A percentile compares a stretch with the other conserved stretches of the same genome.
Evolutionary conservation across 805 yeast genomes (phyloP).

Genomic region (Ogataea populi-albae): DNA sequence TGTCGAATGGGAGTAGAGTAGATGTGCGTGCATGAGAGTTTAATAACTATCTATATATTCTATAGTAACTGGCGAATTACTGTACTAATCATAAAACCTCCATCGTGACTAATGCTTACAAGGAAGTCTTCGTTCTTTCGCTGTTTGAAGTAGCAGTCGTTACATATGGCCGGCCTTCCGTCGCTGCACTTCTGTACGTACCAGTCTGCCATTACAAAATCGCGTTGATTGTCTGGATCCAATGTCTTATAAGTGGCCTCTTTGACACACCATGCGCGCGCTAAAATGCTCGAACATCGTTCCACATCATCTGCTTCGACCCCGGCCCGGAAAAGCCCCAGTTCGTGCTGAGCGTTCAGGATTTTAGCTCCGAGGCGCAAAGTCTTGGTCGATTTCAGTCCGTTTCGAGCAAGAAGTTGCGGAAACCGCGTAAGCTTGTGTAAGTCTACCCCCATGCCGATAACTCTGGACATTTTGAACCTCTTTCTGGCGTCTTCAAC

Average conservation of each 20-base stretch:
- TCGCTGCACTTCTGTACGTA: conserved; percentile 37
- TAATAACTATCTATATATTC: background rate
- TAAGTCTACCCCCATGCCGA: conserved; percentile 60
- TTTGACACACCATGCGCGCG: conserved; percentile 70
- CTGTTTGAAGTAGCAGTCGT: conserved; percentile 27
- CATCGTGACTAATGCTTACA: conserved; percentile 64
- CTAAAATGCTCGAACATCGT: conserved; percentile 37
- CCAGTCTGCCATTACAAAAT: conserved; percentile 61
- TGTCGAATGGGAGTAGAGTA: conserved; percentile 91
- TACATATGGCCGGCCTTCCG: conserved; percentile 44
- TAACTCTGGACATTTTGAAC: conserved; percentile 33
- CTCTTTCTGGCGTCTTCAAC: no score
- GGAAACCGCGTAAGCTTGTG: conserved; percentile 46
- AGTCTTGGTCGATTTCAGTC: conserved; percentile 33
- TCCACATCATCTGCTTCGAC: conserved; percentile 18
- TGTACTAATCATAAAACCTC: conserved; percentile 52
- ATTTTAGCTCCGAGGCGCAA: conserved; percentile 44
- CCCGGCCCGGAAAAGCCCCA: conserved; percentile 32
- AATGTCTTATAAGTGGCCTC: conserved; percentile 71
- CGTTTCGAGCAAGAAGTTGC: conserved; percentile 36
- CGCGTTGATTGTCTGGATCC: conserved; percentile 44
- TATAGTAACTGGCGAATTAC: conserved; percentile 35
- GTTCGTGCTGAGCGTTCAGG: conserved; percentile 45
- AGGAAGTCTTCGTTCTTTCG: conserved; percentile 44
- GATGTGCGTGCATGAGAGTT: background rate